phyloP scores from a whole-genome alignment of 257 asterid genomes.

The Nicotiana knightiana region DNA sequence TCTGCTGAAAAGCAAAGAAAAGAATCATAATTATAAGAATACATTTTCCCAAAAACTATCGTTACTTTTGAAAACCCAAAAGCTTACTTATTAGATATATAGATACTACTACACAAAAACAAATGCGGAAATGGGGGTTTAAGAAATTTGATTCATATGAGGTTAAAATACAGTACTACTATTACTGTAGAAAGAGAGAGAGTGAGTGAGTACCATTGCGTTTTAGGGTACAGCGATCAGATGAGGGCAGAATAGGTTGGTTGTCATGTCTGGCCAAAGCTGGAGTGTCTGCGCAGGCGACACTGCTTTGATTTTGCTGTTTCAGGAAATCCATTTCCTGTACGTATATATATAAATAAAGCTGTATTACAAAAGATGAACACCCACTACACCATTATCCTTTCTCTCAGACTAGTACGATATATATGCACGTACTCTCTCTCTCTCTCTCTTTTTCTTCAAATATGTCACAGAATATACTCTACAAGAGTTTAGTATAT shows the following conservation, averaged over 20 bases:
- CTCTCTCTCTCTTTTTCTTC: neutral
- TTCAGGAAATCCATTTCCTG: conserved; percentile 24
- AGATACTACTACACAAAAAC: neutral
- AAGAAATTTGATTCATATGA: neutral
- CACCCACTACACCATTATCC: neutral
- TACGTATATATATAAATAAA: neutral
- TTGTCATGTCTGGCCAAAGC: conserved; percentile 20
- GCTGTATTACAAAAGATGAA: neutral
- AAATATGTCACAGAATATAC: neutral
- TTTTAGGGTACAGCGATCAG: conserved; percentile 15
- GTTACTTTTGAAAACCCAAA: neutral
- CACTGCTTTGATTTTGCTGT: conserved; percentile 7
- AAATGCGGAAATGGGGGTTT: neutral
- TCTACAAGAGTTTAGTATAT: neutral
- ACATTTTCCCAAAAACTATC: neutral
- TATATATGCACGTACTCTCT: neutral
- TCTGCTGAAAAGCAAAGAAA: conserved; percentile 1
- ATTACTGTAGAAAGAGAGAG: neutral
- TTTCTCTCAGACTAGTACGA: neutral
- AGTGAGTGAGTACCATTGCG: conserved; percentile 4
- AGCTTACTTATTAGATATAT: neutral
- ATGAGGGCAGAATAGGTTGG: conserved; percentile 4
- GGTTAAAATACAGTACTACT: neutral
- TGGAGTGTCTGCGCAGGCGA: conserved; percentile 16
- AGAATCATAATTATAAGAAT: neutral